These are phyloP conservation scores for Phycomyces nitens DNA, from an alignment of 192 early-diverging fungal genomes.

Conservation along the genomic window DNA sequence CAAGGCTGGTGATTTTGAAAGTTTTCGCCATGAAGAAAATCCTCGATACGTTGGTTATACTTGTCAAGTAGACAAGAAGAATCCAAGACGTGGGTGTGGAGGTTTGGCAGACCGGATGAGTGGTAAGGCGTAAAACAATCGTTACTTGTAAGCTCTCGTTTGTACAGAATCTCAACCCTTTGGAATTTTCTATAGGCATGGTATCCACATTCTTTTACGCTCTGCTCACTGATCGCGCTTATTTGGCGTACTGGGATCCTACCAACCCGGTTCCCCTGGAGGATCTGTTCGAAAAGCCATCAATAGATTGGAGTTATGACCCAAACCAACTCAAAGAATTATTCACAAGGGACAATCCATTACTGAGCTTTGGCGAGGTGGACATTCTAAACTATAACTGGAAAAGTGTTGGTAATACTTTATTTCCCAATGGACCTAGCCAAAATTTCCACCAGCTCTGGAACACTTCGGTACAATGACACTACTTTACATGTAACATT, in stretches of 20 bases:
- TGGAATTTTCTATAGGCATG: constrained; percentile 25
- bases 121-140: constrained; percentile 23
- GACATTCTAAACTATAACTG: constrained; percentile 14
- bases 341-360: background rate
- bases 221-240: constrained; percentile 31
- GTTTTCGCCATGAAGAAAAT: constrained; percentile 5
- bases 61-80: constrained; percentile 19
- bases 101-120: constrained; percentile 37
- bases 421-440: constrained; percentile 9
- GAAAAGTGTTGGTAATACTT: background rate
- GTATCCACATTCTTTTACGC: constrained; percentile 40
- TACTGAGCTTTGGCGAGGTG: constrained; percentile 2
- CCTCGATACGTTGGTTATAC: constrained; percentile 31
- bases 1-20: constrained; percentile 20
- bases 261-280: constrained; percentile 27
- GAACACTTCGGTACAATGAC: constrained; percentile 1
- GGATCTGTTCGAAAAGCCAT: constrained; percentile 31
- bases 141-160: too few relatives aligned
- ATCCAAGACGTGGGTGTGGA: constrained; percentile 27
- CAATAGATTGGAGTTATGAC: constrained; percentile 38
- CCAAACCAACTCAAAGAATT: constrained; percentile 6
- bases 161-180: background rate
- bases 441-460: constrained; percentile 18
- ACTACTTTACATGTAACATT: background rate
- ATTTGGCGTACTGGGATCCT: constrained; percentile 31